phyloP scores from a whole-genome alignment of 345 rosid species.

The Salix caprea region DNA sequence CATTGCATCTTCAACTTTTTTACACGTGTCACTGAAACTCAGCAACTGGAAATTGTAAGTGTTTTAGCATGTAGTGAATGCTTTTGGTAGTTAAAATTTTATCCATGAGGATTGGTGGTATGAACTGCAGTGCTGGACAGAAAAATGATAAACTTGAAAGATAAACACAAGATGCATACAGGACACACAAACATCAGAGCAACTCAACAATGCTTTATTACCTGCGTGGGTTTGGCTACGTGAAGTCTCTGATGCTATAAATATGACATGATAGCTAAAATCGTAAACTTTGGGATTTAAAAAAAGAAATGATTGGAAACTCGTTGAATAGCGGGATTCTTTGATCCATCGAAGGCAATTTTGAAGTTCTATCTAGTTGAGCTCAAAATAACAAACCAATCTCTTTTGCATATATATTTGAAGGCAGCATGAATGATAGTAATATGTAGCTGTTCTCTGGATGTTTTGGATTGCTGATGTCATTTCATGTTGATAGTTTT shows the following conservation, averaged over 20 bases:
- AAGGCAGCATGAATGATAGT: neutral
- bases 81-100: neutral
- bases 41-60: neutral
- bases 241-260: too few species aligned
- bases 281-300: too few species aligned
- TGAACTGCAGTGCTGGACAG: too few species aligned
- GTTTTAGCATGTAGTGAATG: neutral
- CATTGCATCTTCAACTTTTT: neutral
- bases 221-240: neutral
- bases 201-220: neutral
- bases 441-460: neutral
- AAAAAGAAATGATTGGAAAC: too few species aligned
- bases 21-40: neutral
- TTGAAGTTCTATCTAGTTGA: too few species aligned
- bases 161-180: too few species aligned
- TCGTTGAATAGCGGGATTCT: too few species aligned
- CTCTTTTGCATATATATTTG: too few species aligned
- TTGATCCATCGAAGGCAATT: too few species aligned
- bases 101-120: neutral
- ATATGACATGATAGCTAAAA: too few species aligned
- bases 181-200: neutral
- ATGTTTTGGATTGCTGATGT: neutral
- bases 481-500: neutral
- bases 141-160: too few species aligned
- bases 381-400: too few species aligned